Evolutionary conservation across 2,329 filamentous ascomycete genomes (phyloP).

Genomic region (Fusarium torreyae): DNA sequence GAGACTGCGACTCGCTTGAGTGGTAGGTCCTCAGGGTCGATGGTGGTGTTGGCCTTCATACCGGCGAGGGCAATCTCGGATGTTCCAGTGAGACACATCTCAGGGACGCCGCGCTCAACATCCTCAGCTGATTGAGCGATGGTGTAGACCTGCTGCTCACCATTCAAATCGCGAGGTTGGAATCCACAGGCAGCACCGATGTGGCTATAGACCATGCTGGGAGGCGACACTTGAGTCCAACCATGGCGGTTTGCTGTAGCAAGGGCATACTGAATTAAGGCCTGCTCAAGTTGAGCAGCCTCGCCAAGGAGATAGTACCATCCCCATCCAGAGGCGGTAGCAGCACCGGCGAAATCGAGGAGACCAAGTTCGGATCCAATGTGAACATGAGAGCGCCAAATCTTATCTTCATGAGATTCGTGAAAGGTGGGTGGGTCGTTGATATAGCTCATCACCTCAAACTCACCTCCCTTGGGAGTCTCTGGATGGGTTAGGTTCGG

Average conservation of each 20-base stretch:
- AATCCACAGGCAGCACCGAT: slow-evolving; percentile 94
- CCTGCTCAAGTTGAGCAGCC: slow-evolving; percentile 93
- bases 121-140: slow-evolving; percentile 78
- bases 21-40: slow-evolving; percentile 78
- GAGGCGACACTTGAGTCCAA: slow-evolving; percentile 87
- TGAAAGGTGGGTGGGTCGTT: slow-evolving; percentile 74
- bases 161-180: slow-evolving; percentile 90
- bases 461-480: slow-evolving; percentile 80
- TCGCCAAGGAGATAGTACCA: slow-evolving; percentile 98
- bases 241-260: slow-evolving; percentile 78
- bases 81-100: slow-evolving; percentile 85
- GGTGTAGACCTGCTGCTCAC: slow-evolving; percentile 92
- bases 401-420: slow-evolving; percentile 50
- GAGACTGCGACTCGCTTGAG: slow-evolving; percentile 86
- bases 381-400: slow-evolving; percentile 84
- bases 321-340: slow-evolving; percentile 91
- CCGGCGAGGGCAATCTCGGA: slow-evolving; percentile 95
- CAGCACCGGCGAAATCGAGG: slow-evolving; percentile 89
- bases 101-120: slow-evolving; percentile 72
- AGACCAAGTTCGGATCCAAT: slow-evolving; percentile 89
- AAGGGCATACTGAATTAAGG: slow-evolving; percentile 89
- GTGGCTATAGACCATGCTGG: slow-evolving; percentile 91
- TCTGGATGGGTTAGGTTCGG: slow-evolving; percentile 87
- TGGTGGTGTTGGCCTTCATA: slow-evolving; percentile 82
- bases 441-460: slow-evolving; percentile 81